A percentile compares a stretch with the other conserved stretches of the same genome.
Conservation (phyloP, 306 rosid genomes). For the Luffa aegyptiaca region DNA sequence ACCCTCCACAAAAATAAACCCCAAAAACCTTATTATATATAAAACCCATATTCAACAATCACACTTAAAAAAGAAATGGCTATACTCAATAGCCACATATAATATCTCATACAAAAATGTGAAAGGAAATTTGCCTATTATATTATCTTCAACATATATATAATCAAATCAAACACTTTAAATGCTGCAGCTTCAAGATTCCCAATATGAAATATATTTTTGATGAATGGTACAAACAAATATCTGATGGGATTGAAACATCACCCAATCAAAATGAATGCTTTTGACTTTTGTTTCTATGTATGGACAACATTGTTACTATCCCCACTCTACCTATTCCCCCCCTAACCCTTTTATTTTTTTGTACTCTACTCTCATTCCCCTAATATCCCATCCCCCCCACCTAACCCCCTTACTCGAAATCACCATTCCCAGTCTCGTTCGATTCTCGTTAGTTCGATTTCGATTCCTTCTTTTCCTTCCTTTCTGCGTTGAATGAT, state of each 20-base stretch:
- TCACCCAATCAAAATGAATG: constrained; percentile 1
- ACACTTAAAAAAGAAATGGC: neutral
- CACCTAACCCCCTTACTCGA: neutral
- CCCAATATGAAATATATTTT: neutral
- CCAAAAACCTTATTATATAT: neutral
- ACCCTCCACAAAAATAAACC: neutral
- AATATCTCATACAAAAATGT: no score
- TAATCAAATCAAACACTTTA: neutral
- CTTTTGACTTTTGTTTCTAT: neutral
- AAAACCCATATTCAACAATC: neutral
- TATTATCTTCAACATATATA: neutral
- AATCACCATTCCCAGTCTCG: neutral
- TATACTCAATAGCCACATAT: no score
- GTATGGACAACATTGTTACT: neutral
- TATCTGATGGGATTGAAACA: constrained; percentile 2
- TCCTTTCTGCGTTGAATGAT: no score
- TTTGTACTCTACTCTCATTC: neutral
- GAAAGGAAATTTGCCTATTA: neutral
- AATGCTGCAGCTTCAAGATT: neutral
- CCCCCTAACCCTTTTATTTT: neutral
- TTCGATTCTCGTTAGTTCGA: neutral
- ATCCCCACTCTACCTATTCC: constrained; percentile 7
- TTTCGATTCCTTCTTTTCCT: neutral
- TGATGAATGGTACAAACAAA: constrained; percentile 2
- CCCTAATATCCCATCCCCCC: no score